These are phyloP conservation scores for Epichloe bromicola DNA, from an alignment of 2,329 filamentous ascomycete species.

Conservation along the genomic window DNA sequence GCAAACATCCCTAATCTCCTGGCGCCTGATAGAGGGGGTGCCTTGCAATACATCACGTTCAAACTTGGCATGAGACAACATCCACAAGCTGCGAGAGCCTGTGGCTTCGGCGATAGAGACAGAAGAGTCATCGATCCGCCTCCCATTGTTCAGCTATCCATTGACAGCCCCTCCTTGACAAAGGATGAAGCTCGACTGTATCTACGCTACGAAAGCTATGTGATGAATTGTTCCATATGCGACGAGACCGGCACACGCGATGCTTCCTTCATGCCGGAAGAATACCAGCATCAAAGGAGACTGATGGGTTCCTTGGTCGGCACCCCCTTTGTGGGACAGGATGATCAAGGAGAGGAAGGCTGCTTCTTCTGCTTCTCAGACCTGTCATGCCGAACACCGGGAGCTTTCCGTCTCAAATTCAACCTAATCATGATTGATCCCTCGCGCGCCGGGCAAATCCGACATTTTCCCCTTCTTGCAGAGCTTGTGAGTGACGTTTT, in stretches of 20 bases:
- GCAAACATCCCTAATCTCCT: conserved; percentile 15
- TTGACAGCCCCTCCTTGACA: conserved; percentile 43
- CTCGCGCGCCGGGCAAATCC: conserved; percentile 30
- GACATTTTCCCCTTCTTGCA: conserved; percentile 36
- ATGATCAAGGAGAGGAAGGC: conserved; percentile 59
- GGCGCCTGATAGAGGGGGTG: conserved; percentile 8
- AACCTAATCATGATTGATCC: conserved; percentile 61
- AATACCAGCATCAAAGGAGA: conserved; percentile 58
- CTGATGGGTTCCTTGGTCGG: conserved; percentile 71
- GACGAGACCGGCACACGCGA: conserved; percentile 55
- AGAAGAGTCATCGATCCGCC: conserved; percentile 73
- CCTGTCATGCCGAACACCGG: conserved; percentile 65
- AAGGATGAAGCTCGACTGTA: conserved; percentile 38
- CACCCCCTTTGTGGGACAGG: conserved; percentile 62
- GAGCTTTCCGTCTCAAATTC: conserved; percentile 63
- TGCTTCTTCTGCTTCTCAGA: conserved; percentile 83
- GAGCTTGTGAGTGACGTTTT: conserved; percentile 56
- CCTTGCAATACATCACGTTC: conserved; percentile 16
- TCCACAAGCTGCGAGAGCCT: conserved; percentile 63
- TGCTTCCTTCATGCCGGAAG: conserved; percentile 57
- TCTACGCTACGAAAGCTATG: conserved; percentile 50
- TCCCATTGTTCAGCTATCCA: conserved; percentile 62
- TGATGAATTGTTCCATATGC: conserved; percentile 67
- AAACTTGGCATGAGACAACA: conserved; percentile 53
- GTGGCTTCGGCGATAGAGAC: conserved; percentile 73